Conservation (phyloP, 2,329 filamentous ascomycete species). For the Xylariaceae sp. region DNA sequence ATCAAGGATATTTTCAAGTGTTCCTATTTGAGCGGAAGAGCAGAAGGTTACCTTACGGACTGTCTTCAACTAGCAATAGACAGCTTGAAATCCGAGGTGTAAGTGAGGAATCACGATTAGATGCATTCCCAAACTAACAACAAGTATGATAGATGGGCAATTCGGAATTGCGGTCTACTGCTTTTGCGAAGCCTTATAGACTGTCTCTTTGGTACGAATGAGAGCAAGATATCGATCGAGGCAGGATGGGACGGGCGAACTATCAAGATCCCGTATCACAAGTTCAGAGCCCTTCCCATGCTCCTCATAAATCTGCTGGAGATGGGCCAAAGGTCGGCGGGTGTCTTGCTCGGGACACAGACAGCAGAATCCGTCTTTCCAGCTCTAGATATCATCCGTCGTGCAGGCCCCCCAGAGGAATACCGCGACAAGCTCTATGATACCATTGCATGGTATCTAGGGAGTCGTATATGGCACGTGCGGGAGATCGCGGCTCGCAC, state of each 20-base stretch:
- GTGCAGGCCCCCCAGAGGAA: conserved; percentile 66
- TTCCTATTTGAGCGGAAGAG: conserved; percentile 71
- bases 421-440: conserved; percentile 57
- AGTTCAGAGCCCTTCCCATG: conserved; percentile 65
- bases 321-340: conserved; percentile 47
- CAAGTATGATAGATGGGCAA: conserved; percentile 74
- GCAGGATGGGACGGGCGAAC: conserved; percentile 66
- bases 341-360: conserved; percentile 39
- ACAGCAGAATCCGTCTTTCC: conserved; percentile 77
- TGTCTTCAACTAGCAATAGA: conserved; percentile 79
- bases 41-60: conserved; percentile 73
- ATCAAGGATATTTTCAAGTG: conserved; percentile 90
- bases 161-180: conserved; percentile 90
- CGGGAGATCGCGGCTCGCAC: conserved; percentile 79
- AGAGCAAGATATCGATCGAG: conserved; percentile 66
- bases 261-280: conserved; percentile 68
- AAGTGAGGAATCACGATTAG: conserved; percentile 36
- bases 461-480: conserved; percentile 76
- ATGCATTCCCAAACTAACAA: conserved; percentile 10
- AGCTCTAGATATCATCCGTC: conserved; percentile 77
- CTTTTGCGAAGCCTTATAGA: conserved; percentile 86
- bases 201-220: conserved; percentile 73
- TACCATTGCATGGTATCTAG: conserved; percentile 64
- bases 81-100: conserved; percentile 78
- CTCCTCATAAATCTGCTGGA: conserved; percentile 67